A percentile compares a stretch with the other conserved stretches of the same genome.
phyloP scores from a whole-genome alignment of 1,284 basidiomycete species.

The Malassezia caprae region DNA sequence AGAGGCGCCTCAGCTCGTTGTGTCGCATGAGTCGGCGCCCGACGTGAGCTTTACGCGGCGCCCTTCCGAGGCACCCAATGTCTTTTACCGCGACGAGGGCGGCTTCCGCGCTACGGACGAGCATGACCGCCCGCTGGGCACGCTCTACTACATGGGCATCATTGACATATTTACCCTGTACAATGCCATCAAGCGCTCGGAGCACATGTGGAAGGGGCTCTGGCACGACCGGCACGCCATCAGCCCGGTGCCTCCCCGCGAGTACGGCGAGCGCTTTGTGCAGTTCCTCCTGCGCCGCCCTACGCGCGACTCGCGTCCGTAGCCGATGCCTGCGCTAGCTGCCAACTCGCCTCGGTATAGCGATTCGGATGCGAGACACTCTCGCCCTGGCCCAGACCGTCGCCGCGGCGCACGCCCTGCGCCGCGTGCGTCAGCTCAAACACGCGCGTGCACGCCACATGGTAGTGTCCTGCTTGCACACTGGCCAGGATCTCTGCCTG shows the following conservation, averaged over 20 bases:
- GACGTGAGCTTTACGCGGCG: background rate
- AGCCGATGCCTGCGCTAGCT: conserved; percentile 33
- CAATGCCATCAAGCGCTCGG: conserved; percentile 64
- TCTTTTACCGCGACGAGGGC: conserved; percentile 96
- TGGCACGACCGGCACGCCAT: conserved; percentile 48
- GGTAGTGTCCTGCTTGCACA: conserved; percentile 75
- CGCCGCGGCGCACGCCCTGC: conserved; percentile 70
- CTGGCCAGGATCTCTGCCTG: conserved; percentile 74
- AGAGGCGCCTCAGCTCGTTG: background rate
- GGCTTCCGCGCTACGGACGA: conserved; percentile 84
- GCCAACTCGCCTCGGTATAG: conserved; percentile 54
- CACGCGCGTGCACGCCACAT: conserved; percentile 91
- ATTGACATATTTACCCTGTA: conserved; percentile 63
- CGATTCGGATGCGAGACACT: conserved; percentile 91
- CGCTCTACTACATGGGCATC: conserved; percentile 67
- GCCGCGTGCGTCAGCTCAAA: conserved; percentile 80
- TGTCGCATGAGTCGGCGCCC: background rate
- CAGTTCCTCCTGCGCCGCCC: conserved; percentile 24
- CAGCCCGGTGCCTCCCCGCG: conserved; percentile 36
- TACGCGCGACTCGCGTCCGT: background rate
- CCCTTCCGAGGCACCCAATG: conserved; percentile 63
- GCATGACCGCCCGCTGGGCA: conserved; percentile 61
- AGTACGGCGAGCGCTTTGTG: conserved; percentile 41
- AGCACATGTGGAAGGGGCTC: conserved; percentile 86
- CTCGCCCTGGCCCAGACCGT: conserved; percentile 77